Evolutionary conservation across 352 stramenopile species (phyloP), one percentile per base, ranked within the genome.

Genomic region (Globisporangium polare): DNA sequence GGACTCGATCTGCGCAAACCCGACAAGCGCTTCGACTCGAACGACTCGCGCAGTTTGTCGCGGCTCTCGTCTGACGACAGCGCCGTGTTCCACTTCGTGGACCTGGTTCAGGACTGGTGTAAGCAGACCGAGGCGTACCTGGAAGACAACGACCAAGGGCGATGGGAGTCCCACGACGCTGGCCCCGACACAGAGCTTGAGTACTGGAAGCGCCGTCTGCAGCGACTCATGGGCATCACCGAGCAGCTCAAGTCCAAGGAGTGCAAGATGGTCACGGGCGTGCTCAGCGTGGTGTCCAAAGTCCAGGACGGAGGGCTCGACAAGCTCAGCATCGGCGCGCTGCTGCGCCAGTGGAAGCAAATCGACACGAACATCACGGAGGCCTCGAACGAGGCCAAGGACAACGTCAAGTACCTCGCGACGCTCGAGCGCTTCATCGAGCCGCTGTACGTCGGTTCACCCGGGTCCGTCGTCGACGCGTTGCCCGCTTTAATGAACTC

Each of bases 101-200:
- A 97, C 43, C 62, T 97, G 0, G 68, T 97, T 5, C 81, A 95
- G 51, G 86, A 94, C 66, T 97, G 90, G 89, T 96, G 89, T 71
- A 86, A 86, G 29, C 75, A 92, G 56, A 96, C 86, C 6, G 85
- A 95, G 62, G 71, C 73, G 57, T 96, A 96, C 59, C 69, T 96
- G 18, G 84, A 94, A 49, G 86, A 93, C 65, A 89, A 87, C 54
- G 85, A 95, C 66, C 80, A 92, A 47, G 80, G 70, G 0, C 69
- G 81, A 3, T 94, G 81, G 81, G 88, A 96, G 64, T 92, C 79
- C 3, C 76, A 89, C 26, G 88, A 96, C 55, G 79, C 79, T 0
- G 88, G 88, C 0, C 88, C 88, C 0, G 76, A 89, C 33, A 93
- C 84, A 0, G 85, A 96, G 61, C 69, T 95, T 1, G 88, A 95